A percentile compares a stretch with the other conserved stretches of the same genome.
Conservation (phyloP, 2,329 filamentous ascomycete genomes). For the Neofusicoccum parvum region DNA sequence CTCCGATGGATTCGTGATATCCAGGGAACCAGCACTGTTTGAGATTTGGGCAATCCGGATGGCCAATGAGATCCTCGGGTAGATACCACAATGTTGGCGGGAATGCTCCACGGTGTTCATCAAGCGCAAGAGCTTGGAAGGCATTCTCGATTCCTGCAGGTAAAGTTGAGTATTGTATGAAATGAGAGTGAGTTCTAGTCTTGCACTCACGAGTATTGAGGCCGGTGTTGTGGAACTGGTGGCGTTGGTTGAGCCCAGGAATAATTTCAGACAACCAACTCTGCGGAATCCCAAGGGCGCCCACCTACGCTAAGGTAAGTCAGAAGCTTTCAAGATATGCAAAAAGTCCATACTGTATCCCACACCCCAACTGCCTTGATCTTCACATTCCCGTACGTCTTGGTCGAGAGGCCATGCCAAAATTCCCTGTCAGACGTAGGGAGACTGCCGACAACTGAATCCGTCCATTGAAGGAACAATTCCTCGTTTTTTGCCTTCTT, state of each 20-base stretch:
- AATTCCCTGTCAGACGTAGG: not conserved
- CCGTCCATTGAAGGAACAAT: too few relatives aligned
- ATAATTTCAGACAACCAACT: not conserved
- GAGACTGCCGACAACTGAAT: too few relatives aligned
- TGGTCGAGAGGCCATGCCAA: not conserved
- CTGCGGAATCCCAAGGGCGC: conserved; percentile 1
- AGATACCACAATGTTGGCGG: conserved; percentile 57
- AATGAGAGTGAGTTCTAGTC: not conserved
- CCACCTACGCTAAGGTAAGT: conserved; percentile 27
- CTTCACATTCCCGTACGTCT: conserved; percentile 11
- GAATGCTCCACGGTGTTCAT: conserved; percentile 55
- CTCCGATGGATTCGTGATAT: conserved; percentile 55
- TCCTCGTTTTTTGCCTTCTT: too few relatives aligned
- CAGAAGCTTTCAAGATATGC: too few relatives aligned
- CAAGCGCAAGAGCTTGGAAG: conserved; percentile 58
- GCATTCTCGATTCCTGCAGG: conserved; percentile 49
- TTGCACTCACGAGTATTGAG: too few relatives aligned
- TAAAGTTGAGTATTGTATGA: too few relatives aligned
- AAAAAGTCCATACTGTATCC: conserved; percentile 45
- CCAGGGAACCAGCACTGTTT: conserved; percentile 61
- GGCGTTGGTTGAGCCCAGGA: conserved; percentile 20
- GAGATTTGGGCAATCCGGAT: conserved; percentile 30
- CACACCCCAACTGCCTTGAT: conserved; percentile 52
- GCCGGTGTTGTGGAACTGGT: conserved; percentile 16
- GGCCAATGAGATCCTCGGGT: not conserved